Base-by-base conservation (phyloP, 768 basidiomycete genomes). In the Xerocomus brunneocitrinus region DNA sequence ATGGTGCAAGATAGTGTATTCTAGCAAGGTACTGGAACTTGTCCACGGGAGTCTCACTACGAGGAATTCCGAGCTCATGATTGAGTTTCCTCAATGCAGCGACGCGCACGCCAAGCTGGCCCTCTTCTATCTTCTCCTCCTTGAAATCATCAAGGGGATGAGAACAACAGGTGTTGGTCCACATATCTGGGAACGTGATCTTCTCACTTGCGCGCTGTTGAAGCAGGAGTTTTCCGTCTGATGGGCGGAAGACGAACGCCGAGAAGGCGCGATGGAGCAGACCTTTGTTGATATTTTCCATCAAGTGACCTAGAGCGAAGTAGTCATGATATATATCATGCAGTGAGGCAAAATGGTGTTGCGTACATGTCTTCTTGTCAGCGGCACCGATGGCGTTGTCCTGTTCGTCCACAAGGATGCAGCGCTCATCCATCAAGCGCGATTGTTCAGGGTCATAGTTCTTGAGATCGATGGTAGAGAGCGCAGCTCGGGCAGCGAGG, bases 131-230 rank as follows among this genome's bases (percentile, higher is more conserved):
- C 73, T 86, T 91, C 73, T 93, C 87, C 59, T 82, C 80, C 56
- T 86, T 87, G 59, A 93, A 91, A 72, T 98, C 97, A 61, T 91
- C 85, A 47, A 99, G 77, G 16, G 95, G 95, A 67, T 99, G 95
- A 24, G 91, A 94, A 74, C 95, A 99, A 69, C 97, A 99, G 8
- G 97, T 98, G 72, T 99, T 99, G 31, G 97, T 99, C 97, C 97
- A 99, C 94, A 98, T 94, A 62, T 91, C 81, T 5, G 97, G 97
- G 75, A 99, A 99, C 7, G 97, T 99, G 67, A 99, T 99, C 77
- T 99, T 99, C 75, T 95, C 94, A n/a, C 85, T 78, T 19, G 97
- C 97, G 35, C 97, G 83, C 70, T 93, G 92, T 69, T 99, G 97
- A 42, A 99, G 79, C 27, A 99, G 77, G 16, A 99, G 79, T 70